Conservation (phyloP, 352 stramenopile genomes). For the Phytophthora podocarpi region DNA sequence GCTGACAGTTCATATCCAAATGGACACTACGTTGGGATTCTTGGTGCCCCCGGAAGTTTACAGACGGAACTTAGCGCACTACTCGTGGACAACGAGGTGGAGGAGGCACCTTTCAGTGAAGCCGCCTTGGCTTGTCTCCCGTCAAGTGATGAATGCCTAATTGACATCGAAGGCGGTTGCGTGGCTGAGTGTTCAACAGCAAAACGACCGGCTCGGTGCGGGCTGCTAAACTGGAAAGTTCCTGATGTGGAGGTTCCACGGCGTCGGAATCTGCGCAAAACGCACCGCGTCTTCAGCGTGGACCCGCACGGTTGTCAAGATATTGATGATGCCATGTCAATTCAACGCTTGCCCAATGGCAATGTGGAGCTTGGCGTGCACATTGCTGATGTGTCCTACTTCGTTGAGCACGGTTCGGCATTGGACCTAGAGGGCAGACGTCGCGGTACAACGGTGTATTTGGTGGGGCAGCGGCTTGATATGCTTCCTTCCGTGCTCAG, state of each 20-base stretch:
- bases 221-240: constrained; percentile 75
- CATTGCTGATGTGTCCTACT: constrained; percentile 99
- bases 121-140: constrained; percentile 84
- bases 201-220: constrained; percentile 58
- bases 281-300: constrained; percentile 88
- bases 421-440: constrained; percentile 95
- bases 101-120: constrained; percentile 87
- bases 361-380: constrained; percentile 96
- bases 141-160: constrained; percentile 43
- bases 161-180: constrained; percentile 65
- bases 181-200: constrained; percentile 79
- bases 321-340: constrained; percentile 92
- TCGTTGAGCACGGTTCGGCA: constrained; percentile 94
- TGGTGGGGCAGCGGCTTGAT: constrained; percentile 94
- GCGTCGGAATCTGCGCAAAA: constrained; percentile 72
- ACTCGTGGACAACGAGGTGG: constrained; percentile 83
- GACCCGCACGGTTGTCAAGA: constrained; percentile 90
- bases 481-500: constrained; percentile 93
- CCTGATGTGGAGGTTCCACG: constrained; percentile 47
- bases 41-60: constrained; percentile 64
- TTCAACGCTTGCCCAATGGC: constrained; percentile 73
- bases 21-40: constrained; percentile 80
- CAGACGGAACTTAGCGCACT: constrained; percentile 84
- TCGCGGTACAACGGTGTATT: constrained; percentile 96
- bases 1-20: constrained; percentile 79